Evolutionary conservation across 805 yeast species (phyloP), one percentile per base, ranked within the genome.

Genomic region (Cyberlindnera mississippiensis): DNA sequence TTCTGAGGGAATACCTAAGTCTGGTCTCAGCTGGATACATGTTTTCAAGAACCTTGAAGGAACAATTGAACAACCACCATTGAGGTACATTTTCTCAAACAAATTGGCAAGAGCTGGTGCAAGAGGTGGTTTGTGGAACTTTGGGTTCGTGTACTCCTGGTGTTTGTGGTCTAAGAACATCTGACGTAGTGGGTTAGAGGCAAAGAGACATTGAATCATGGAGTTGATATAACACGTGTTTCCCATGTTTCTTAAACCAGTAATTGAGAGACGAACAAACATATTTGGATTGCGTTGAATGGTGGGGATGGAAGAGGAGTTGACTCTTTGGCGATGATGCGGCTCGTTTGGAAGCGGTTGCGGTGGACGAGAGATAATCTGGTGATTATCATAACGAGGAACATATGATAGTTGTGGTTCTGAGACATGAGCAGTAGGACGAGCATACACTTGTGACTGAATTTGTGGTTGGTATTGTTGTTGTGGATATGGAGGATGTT

Each of bases 211-310:
- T 58, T 85, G 95, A 11, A 85, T 57, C 67, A 85, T 79, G 56
- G 84, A 76, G 55, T 85, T 85, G 43, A 85, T 78, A 56, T 85
- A 85, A 53, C 95, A 85, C 0, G 90, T 81, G 32, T 81, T 80
- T 1, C 89, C 88, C 61, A 75, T 66, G 55, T 85, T 85, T 45
- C 75, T 65, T 38, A 85, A 60, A 1, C 90, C 86, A 40, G 85
- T 79, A 13, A 80, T 68, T 2, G 76, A 67, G 37, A 69, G 58
- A 9, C 74, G 63, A 13, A 70, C 71, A 51, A 63, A 69, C 48
- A 60, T 56, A 34, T 67, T 57, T 1, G 60, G 42, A 45, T 63
- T 67, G 28, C 60, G 54, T 42, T 67, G 69, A 33, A 66, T 60
- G 0, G 69, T 63, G 15, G 71, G 72, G 5, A 68, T 57, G 8